phyloP scores from a whole-genome alignment of 345 rosid genomes.

The Rhizophora mangle region DNA sequence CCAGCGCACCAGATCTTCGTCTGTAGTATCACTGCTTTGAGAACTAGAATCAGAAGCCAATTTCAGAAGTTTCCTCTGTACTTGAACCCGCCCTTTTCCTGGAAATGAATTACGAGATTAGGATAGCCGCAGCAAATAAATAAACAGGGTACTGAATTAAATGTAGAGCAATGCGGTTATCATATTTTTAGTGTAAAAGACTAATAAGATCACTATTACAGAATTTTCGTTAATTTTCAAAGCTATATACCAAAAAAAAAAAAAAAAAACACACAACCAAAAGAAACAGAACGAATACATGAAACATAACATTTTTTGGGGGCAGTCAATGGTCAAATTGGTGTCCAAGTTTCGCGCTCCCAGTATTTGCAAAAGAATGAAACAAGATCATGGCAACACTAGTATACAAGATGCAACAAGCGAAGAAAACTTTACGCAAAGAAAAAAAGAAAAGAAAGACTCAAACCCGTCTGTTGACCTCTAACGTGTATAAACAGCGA shows the following conservation, averaged over 20 bases:
- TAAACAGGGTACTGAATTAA: too few relatives aligned
- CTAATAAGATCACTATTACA: too few relatives aligned
- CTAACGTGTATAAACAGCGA: constrained; percentile 6
- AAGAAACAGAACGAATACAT: neutral
- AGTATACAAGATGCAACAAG: constrained; percentile 32
- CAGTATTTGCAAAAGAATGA: constrained; percentile 26
- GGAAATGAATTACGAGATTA: constrained; percentile 39
- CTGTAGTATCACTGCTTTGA: constrained; percentile 36
- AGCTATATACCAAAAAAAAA: neutral
- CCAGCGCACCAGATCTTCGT: constrained; percentile 54
- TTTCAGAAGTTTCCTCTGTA: constrained; percentile 36
- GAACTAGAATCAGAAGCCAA: constrained; percentile 53
- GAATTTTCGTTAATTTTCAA: neutral
- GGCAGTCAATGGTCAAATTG: constrained; percentile 25
- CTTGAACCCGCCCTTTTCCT: constrained; percentile 55
- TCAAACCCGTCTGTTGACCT: constrained; percentile 5
- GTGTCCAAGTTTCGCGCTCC: constrained; percentile 36
- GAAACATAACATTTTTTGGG: constrained; percentile 3
- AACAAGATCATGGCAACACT: constrained; percentile 44
- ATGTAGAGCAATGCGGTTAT: too few relatives aligned
- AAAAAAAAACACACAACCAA: too few relatives aligned
- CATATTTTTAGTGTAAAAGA: too few relatives aligned
- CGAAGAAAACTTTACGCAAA: constrained; percentile 35
- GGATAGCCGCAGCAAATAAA: constrained; percentile 2
- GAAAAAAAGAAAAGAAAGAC: neutral